Evolutionary conservation across 2,329 filamentous ascomycete genomes (phyloP).

Genomic region (Seiridium cupressi): DNA sequence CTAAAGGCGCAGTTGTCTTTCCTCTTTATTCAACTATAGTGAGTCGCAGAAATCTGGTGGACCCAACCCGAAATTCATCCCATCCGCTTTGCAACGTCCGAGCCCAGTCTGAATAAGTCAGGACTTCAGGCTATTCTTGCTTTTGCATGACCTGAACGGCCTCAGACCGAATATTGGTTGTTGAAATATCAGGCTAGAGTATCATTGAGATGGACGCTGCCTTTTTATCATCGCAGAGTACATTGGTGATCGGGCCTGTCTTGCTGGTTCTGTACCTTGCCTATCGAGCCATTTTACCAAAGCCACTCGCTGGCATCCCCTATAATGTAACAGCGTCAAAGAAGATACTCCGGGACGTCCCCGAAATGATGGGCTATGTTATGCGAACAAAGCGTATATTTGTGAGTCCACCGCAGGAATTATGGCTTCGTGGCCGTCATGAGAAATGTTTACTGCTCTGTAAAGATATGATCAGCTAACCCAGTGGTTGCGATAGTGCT

Average conservation of each 20-base stretch:
- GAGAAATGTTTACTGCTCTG: no score
- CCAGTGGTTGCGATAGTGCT: slow-evolving; percentile 17
- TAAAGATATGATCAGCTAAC: no score
- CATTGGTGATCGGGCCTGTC: not conserved
- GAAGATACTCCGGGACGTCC: slow-evolving; percentile 40
- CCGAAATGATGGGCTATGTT: slow-evolving; percentile 35
- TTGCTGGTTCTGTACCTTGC: slow-evolving; percentile 10
- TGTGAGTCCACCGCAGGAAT: slow-evolving; percentile 12
- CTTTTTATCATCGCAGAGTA: not conserved
- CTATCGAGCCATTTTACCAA: slow-evolving; percentile 30
- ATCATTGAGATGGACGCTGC: not conserved
- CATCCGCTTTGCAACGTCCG: no score
- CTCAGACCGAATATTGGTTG: no score
- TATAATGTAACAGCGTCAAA: slow-evolving; percentile 35
- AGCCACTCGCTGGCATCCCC: slow-evolving; percentile 43
- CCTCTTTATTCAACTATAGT: no score
- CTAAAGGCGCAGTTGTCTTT: no score
- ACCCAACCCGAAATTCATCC: no score
- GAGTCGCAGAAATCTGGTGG: no score
- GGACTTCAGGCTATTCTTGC: no score
- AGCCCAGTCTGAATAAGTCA: no score
- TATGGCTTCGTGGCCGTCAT: not conserved
- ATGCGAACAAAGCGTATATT: slow-evolving; percentile 30
- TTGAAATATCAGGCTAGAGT: not conserved
- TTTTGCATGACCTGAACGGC: no score